Percentiles rank a stretch among this genome's conserved stretches.
Evolutionary conservation across 2,329 filamentous ascomycete species (phyloP).

Genomic region (Paecilomyces sp.): DNA sequence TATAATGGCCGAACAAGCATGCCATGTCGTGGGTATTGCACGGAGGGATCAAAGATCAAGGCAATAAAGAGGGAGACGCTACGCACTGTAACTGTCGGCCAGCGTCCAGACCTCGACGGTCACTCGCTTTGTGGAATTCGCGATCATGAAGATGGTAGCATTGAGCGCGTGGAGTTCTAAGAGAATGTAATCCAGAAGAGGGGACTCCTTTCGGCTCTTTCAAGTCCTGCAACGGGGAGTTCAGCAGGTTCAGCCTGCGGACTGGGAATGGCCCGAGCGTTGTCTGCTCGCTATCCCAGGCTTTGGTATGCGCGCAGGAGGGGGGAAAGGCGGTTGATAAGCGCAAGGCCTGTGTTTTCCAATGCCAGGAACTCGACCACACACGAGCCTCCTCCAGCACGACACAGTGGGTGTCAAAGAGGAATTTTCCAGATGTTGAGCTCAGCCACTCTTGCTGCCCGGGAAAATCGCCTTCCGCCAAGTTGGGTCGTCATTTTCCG

Average conservation of each 20-base stretch:
- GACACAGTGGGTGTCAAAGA: background rate
- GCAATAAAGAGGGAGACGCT: constrained; percentile 1
- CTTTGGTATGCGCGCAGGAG: background rate
- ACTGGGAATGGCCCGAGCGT: background rate
- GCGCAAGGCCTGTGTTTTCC: background rate
- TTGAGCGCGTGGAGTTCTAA: constrained; percentile 8
- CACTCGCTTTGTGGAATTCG: constrained; percentile 29
- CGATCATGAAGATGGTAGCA: constrained; percentile 31
- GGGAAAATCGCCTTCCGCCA: background rate
- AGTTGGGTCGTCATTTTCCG: background rate
- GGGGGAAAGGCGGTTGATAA: background rate
- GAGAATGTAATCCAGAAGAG: background rate
- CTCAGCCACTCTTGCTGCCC: background rate
- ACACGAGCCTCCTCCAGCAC: background rate
- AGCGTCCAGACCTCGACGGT: constrained; percentile 32
- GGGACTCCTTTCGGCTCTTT: background rate
- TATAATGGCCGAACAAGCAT: background rate
- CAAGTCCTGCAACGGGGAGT: background rate
- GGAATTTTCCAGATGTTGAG: background rate
- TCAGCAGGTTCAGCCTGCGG: background rate
- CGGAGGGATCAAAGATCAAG: background rate
- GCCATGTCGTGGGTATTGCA: constrained; percentile 12
- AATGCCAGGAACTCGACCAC: background rate
- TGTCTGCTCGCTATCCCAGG: background rate
- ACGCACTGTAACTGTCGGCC: constrained; percentile 31